A percentile compares a stretch with the other conserved stretches of the same genome.
phyloP scores from a whole-genome alignment of 805 yeast species.

The Myxozyma vanderwaltii region DNA sequence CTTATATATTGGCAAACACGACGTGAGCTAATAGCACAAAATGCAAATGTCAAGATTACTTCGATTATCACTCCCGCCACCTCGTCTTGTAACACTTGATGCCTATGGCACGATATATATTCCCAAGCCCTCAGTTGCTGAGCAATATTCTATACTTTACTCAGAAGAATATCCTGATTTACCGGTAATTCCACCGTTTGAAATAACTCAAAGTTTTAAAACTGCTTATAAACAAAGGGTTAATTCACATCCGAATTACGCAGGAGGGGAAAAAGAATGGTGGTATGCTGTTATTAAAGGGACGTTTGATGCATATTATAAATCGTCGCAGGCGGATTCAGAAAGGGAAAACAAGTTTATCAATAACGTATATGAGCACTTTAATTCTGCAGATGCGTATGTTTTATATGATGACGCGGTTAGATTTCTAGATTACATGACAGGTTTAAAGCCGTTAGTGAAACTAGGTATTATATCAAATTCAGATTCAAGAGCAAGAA shows the following conservation, averaged over 20 bases:
- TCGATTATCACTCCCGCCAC: slow-evolving; percentile 14
- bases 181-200: background rate
- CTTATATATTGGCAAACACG: too few relatives aligned
- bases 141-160: slow-evolving; percentile 18
- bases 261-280: slow-evolving; percentile 26
- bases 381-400: slow-evolving; percentile 25
- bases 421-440: slow-evolving; percentile 14
- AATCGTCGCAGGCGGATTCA: background rate
- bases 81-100: slow-evolving; percentile 25
- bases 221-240: slow-evolving; percentile 16
- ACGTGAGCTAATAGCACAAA: too few relatives aligned
- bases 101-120: slow-evolving; percentile 31
- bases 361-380: slow-evolving; percentile 13
- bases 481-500: slow-evolving; percentile 21
- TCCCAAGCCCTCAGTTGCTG: slow-evolving; percentile 23
- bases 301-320: slow-evolving; percentile 8
- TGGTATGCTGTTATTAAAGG: slow-evolving; percentile 24
- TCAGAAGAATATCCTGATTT: slow-evolving; percentile 3
- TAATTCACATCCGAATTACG: slow-evolving; percentile 25
- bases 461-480: slow-evolving; percentile 24
- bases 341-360: slow-evolving; percentile 5
- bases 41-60: background rate
- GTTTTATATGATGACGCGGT: slow-evolving; percentile 13
- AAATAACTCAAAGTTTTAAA: background rate
- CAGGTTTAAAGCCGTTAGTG: background rate